Percentiles rank a stretch among this genome's conserved stretches.
Conservation (phyloP, 257 asterid genomes). For the Parsonsia alboflavescens region DNA sequence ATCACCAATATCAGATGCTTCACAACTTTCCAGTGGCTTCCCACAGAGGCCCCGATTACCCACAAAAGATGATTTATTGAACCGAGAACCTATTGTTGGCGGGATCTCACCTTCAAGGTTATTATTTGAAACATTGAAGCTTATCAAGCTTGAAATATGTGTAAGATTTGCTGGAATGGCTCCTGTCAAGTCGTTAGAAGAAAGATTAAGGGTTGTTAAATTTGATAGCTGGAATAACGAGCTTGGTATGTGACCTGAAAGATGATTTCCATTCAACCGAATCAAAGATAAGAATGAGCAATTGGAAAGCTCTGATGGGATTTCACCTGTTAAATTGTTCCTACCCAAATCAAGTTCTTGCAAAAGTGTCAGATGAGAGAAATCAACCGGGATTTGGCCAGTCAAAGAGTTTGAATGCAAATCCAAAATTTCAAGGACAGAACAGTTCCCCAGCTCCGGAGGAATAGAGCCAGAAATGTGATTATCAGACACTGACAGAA, state of each 20-base stretch:
- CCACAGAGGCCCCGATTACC: slow-evolving; percentile 65
- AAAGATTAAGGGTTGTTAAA: slow-evolving; percentile 31
- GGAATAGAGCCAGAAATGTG: slow-evolving; percentile 52
- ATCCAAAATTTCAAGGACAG: slow-evolving; percentile 43
- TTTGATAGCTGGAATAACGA: slow-evolving; percentile 28
- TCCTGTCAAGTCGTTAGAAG: slow-evolving; percentile 43
- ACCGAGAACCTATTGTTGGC: slow-evolving; percentile 38
- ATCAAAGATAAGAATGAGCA: slow-evolving; percentile 47
- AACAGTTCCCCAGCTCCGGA: slow-evolving; percentile 54
- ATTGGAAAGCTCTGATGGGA: slow-evolving; percentile 47
- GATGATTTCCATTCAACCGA: slow-evolving; percentile 38
- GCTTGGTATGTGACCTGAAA: slow-evolving; percentile 36
- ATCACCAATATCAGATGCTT: slow-evolving; percentile 22
- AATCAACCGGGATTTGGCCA: slow-evolving; percentile 46
- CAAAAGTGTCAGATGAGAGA: slow-evolving; percentile 43
- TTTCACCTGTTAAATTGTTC: slow-evolving; percentile 55
- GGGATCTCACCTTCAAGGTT: slow-evolving; percentile 58
- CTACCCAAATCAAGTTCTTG: slow-evolving; percentile 49
- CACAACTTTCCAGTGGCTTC: slow-evolving; percentile 49
- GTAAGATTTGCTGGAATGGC: slow-evolving; percentile 53
- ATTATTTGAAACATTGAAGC: slow-evolving; percentile 53
- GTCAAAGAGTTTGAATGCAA: slow-evolving; percentile 48
- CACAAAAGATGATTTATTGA: slow-evolving; percentile 37
- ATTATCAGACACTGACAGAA: slow-evolving; percentile 54
- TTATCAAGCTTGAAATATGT: slow-evolving; percentile 32